Evolutionary conservation across 2,329 filamentous ascomycete genomes (phyloP).

Genomic region (Colletotrichum higginsianum): DNA sequence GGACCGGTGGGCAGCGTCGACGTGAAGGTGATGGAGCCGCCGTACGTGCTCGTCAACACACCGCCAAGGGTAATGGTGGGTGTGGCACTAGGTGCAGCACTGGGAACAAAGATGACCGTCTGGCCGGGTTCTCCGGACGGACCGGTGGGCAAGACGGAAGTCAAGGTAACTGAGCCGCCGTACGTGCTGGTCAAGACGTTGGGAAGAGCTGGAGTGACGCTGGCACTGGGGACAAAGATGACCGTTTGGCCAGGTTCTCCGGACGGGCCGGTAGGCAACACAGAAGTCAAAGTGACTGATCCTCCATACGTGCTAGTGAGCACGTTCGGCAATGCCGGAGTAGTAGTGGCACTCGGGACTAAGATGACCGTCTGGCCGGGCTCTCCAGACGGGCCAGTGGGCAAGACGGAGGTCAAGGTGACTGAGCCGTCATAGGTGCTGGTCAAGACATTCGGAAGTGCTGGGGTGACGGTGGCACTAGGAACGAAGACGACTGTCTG

Average conservation of each 20-base stretch:
- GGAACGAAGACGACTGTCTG: neutral
- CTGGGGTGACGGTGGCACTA: no score
- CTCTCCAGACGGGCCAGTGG: constrained; percentile 5
- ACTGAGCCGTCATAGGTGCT: neutral
- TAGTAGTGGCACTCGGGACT: constrained; percentile 4
- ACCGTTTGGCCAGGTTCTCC: neutral
- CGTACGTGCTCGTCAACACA: neutral
- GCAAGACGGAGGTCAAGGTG: constrained; percentile 6
- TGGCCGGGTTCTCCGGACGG: constrained; percentile 8
- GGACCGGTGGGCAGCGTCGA: constrained; percentile 1
- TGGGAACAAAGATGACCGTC: constrained; percentile 18
- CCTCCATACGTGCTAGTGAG: neutral
- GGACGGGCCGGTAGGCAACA: neutral
- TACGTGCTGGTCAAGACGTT: neutral
- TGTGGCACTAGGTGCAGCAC: neutral
- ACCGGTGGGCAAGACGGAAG: constrained; percentile 10
- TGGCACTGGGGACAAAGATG: neutral
- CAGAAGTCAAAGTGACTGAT: neutral
- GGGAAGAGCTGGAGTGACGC: neutral
- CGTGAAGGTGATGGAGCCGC: constrained; percentile 10
- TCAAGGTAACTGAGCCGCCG: constrained; percentile 9
- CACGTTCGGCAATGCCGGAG: no score
- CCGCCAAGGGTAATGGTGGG: no score
- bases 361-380: constrained; percentile 18
- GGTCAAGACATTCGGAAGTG: no score